Percentiles rank a stretch among this genome's conserved stretches.
These are phyloP conservation scores for Picea glauca DNA, from an alignment of 75 land plant genomes.

Conservation along the genomic window DNA sequence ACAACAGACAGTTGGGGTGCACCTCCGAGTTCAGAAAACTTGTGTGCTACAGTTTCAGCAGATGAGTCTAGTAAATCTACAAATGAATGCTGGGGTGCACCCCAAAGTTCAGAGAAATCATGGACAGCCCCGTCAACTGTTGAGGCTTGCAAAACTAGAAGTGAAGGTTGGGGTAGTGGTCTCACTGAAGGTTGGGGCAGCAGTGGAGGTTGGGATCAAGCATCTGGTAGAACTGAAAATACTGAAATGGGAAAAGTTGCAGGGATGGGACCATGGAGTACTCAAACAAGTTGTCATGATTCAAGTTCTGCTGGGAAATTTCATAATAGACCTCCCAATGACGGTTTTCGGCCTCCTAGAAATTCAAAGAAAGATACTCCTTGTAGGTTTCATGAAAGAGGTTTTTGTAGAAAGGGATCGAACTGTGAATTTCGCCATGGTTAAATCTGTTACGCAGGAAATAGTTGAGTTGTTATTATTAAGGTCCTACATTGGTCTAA, in stretches of 20 bases:
- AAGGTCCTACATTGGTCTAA: too few species aligned
- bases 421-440: slow-evolving; percentile 11
- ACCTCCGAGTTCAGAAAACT: not conserved
- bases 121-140: not conserved
- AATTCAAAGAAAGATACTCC: slow-evolving; percentile 13
- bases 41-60: not conserved
- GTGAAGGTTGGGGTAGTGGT: slow-evolving; percentile 10
- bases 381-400: slow-evolving; percentile 13
- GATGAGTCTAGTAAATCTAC: not conserved
- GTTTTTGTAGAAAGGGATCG: slow-evolving; percentile 8
- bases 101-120: not conserved
- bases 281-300: not conserved
- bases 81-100: slow-evolving; percentile 9
- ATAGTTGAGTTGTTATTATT: slow-evolving; percentile 1
- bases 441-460: not conserved
- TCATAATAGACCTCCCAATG: slow-evolving; percentile 1
- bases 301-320: not conserved
- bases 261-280: not conserved
- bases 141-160: not conserved
- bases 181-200: not conserved
- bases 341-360: slow-evolving; percentile 5
- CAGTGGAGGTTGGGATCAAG: slow-evolving; percentile 3
- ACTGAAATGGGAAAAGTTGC: not conserved
- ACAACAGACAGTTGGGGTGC: not conserved
- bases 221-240: slow-evolving; percentile 8